A percentile compares a stretch with the other conserved stretches of the same genome.
phyloP scores from a whole-genome alignment of 495 filamentous ascomycete genomes.

The Annulohypoxylon bovei region DNA sequence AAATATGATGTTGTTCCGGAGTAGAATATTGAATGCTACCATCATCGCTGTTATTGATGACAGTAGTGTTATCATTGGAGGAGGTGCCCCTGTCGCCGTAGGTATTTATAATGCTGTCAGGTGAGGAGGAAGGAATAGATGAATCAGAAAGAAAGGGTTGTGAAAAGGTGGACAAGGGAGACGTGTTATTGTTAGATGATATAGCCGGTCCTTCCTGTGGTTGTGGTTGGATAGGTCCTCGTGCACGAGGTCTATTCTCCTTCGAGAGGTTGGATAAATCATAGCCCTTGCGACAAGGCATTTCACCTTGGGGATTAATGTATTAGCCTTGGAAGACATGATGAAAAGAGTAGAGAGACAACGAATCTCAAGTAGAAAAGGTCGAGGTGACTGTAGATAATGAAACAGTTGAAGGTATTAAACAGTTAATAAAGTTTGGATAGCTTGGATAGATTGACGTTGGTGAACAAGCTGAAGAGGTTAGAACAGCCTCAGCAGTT shows the following conservation, averaged over 20 bases:
- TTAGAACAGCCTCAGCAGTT: no score
- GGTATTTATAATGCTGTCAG: not conserved
- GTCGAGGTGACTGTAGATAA: not conserved
- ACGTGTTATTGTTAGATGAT: not conserved
- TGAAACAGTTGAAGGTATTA: not conserved
- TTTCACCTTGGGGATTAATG: not conserved
- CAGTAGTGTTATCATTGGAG: no score
- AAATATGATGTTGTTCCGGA: not conserved
- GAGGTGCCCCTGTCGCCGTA: no score
- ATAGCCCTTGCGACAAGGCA: conserved; percentile 4
- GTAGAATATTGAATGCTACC: not conserved
- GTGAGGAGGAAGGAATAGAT: not conserved
- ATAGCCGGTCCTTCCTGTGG: not conserved
- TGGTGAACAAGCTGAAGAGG: no score
- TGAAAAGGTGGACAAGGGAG: not conserved
- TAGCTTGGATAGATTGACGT: no score
- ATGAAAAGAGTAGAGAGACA: not conserved
- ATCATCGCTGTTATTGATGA: no score
- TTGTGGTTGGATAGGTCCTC: not conserved
- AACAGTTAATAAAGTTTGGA: no score
- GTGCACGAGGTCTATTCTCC: not conserved
- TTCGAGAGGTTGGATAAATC: conserved; percentile 6
- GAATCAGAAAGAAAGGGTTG: not conserved
- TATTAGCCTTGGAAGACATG: not conserved
- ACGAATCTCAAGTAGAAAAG: no score